Conservation (phyloP, 2,329 filamentous ascomycete genomes). For the Fusarium brevicatenulatum region DNA sequence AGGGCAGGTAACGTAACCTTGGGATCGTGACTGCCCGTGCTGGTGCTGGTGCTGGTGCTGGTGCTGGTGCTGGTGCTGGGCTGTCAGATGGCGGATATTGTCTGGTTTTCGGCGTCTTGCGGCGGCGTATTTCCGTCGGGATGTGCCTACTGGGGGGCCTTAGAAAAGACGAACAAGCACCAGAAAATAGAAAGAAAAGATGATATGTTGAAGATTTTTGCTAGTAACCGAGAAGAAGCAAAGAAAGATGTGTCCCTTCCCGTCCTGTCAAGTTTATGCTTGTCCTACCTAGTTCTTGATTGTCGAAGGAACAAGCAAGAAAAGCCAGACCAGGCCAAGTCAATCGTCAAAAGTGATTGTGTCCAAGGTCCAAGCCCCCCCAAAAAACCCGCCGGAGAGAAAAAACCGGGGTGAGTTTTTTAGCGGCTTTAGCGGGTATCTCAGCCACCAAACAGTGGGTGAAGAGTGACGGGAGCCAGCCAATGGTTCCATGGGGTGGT, state of each 20-base stretch:
- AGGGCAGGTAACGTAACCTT: conserved; percentile 1
- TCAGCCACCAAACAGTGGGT: conserved; percentile 31
- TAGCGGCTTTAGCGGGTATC: conserved; percentile 30
- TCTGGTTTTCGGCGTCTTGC: neutral
- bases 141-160: neutral
- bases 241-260: neutral
- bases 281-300: neutral
- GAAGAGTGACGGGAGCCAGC: neutral
- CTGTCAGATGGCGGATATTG: conserved; percentile 14
- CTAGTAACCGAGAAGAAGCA: conserved; percentile 8
- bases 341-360: conserved; percentile 19
- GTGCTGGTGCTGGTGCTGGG: neutral
- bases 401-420: conserved; percentile 25
- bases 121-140: conserved; percentile 19
- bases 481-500: neutral
- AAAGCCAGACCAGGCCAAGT: neutral
- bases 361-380: conserved; percentile 10
- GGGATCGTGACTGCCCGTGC: neutral
- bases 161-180: neutral
- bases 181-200: neutral
- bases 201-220: neutral
- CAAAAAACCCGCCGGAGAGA: neutral
- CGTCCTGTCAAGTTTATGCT: conserved; percentile 1
- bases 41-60: neutral
- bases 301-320: neutral